These are phyloP conservation scores for Lactarius tabidus DNA, from an alignment of 768 basidiomycete species.

Conservation along the genomic window DNA sequence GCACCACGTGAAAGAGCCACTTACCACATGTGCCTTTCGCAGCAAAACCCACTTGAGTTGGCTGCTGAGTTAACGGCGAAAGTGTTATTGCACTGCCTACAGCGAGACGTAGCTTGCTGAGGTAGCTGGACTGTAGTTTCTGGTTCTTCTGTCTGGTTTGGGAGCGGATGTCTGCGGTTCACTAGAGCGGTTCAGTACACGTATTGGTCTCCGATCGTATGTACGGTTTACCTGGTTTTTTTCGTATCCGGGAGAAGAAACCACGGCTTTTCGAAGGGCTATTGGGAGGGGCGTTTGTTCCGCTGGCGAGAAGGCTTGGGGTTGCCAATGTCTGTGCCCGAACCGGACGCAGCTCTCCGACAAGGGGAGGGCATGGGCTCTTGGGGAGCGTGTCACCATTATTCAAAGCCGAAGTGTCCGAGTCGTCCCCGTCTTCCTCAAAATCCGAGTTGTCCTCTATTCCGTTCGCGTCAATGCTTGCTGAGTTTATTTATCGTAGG, in stretches of 20 bases:
- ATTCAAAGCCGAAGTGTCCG: neutral
- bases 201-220: neutral
- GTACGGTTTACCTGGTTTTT: too few relatives aligned
- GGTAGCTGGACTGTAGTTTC: neutral
- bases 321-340: too few relatives aligned
- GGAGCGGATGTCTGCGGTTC: too few relatives aligned
- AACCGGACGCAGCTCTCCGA: too few relatives aligned
- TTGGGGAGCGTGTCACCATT: neutral
- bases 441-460: neutral
- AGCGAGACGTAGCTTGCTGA: neutral
- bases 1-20: neutral
- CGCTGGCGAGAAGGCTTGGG: too few relatives aligned
- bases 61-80: neutral
- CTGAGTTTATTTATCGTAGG: neutral
- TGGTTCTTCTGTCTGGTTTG: too few relatives aligned
- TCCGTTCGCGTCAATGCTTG: neutral
- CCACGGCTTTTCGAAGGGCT: too few relatives aligned
- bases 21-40: neutral
- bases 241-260: too few relatives aligned
- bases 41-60: conserved; percentile 4
- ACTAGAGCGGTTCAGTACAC: neutral
- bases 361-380: too few relatives aligned
- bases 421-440: neutral
- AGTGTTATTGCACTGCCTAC: neutral
- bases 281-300: too few relatives aligned